A percentile compares a stretch with the other conserved stretches of the same genome.
phyloP scores from a whole-genome alignment of 192 early-diverging fungal genomes.

The Coemansia sp. region DNA sequence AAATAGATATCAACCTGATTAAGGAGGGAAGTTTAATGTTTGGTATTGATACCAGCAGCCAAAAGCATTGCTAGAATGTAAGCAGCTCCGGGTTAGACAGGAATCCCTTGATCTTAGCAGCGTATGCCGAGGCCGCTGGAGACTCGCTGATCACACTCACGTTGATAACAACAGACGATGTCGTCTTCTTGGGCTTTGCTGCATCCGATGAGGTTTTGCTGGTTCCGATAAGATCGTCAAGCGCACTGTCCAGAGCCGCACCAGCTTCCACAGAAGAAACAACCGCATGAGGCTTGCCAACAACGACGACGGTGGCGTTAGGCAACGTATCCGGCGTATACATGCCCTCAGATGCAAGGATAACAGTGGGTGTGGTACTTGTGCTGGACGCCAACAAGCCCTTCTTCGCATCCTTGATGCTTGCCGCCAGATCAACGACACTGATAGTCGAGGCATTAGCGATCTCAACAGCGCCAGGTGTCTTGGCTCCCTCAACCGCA shows the following conservation, averaged over 20 bases:
- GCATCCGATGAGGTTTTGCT: neutral
- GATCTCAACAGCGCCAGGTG: constrained; percentile 29
- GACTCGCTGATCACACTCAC: constrained; percentile 33
- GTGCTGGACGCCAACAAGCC: neutral
- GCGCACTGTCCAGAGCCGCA: constrained; percentile 27
- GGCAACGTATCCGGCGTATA: constrained; percentile 56
- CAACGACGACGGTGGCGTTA: constrained; percentile 63
- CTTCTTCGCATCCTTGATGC: constrained; percentile 25
- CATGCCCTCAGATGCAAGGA: constrained; percentile 38
- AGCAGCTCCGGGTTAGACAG: constrained; percentile 45
- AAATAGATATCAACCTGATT: too few relatives aligned
- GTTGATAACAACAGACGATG: constrained; percentile 16
- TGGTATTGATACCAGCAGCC: too few relatives aligned
- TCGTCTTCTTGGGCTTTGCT: neutral
- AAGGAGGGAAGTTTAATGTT: neutral
- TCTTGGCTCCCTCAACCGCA: constrained; percentile 56
- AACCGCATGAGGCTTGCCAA: constrained; percentile 51
- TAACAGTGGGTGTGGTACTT: constrained; percentile 14
- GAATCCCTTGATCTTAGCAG: constrained; percentile 38
- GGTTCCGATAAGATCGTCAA: constrained; percentile 35
- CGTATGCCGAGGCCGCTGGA: constrained; percentile 23
- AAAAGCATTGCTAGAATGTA: constrained; percentile 15
- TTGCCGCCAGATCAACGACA: constrained; percentile 28
- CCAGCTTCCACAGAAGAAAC: constrained; percentile 29
- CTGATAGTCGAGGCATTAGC: constrained; percentile 26